A percentile compares a stretch with the other conserved stretches of the same genome.
Evolutionary conservation across 208 protist genomes (phyloP).

Genomic region (Leishmania lainsoni): DNA sequence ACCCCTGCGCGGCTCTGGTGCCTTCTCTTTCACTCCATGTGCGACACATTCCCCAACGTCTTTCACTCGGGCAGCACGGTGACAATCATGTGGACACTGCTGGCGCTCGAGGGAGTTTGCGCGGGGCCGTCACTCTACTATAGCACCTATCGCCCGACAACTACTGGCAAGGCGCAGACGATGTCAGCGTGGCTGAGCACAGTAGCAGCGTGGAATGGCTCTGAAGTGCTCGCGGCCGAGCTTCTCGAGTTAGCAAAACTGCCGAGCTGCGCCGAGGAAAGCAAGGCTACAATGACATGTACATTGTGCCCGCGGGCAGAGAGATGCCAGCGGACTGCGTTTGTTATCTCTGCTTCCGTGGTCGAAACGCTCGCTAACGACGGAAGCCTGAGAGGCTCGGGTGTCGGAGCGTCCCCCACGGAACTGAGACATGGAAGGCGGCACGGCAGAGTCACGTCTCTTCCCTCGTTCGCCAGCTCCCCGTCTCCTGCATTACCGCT

Average conservation of each 20-base stretch:
- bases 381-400: neutral
- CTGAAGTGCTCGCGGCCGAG: neutral
- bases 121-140: conserved; percentile 17
- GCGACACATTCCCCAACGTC: conserved; percentile 48
- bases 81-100: conserved; percentile 48
- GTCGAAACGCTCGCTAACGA: neutral
- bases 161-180: conserved; percentile 24
- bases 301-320: conserved; percentile 12
- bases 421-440: neutral
- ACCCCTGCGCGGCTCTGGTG: conserved; percentile 45
- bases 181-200: conserved; percentile 10
- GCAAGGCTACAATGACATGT: too few relatives aligned
- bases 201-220: neutral
- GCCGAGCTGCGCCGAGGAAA: neutral
- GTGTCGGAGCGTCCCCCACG: neutral
- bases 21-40: conserved; percentile 32
- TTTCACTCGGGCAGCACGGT: conserved; percentile 56
- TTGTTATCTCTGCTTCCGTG: neutral
- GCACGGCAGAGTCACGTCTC: neutral
- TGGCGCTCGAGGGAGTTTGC: conserved; percentile 44
- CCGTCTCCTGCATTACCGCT: conserved; percentile 2
- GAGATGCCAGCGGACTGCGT: conserved; percentile 4
- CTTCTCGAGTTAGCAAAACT: neutral
- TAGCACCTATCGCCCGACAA: conserved; percentile 10
- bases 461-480: conserved; percentile 9